A percentile compares a stretch with the other conserved stretches of the same genome.
These are phyloP conservation scores for Amylocarpus encephaloides DNA, from an alignment of 2,329 filamentous ascomycete species.

Conservation along the genomic window DNA sequence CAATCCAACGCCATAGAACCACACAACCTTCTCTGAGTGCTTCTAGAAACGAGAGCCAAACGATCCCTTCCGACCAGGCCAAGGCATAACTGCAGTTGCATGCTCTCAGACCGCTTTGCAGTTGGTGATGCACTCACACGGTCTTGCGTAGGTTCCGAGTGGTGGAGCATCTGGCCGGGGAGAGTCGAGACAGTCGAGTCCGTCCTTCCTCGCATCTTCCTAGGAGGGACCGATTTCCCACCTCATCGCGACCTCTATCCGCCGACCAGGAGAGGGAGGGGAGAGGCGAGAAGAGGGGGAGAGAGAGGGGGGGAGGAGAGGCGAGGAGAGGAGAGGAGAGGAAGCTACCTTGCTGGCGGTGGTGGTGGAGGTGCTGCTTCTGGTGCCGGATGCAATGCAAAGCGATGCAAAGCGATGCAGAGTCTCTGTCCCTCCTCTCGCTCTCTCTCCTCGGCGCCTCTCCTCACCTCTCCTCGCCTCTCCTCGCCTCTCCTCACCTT, in stretches of 20 bases:
- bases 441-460: too few species aligned
- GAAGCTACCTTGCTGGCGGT: too few species aligned
- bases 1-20: background rate
- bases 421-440: too few species aligned
- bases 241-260: background rate
- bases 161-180: background rate
- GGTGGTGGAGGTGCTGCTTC: too few species aligned
- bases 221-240: conserved; percentile 2
- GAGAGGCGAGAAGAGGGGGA: too few species aligned
- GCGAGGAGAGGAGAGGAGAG: too few species aligned
- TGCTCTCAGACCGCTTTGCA: background rate
- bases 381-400: too few species aligned
- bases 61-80: background rate
- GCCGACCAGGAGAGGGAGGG: background rate
- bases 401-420: too few species aligned
- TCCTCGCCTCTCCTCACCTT: too few species aligned
- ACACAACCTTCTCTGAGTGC: background rate
- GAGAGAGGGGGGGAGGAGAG: too few species aligned
- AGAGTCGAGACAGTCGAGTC: background rate
- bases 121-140: background rate
- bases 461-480: too few species aligned
- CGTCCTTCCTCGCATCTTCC: conserved; percentile 4
- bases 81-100: background rate
- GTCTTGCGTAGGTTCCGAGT: background rate
- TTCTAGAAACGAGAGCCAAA: background rate